Percentiles rank a stretch among this genome's conserved stretches.
phyloP scores from a whole-genome alignment of 352 stramenopile species.

The Pythium dissotocum region DNA sequence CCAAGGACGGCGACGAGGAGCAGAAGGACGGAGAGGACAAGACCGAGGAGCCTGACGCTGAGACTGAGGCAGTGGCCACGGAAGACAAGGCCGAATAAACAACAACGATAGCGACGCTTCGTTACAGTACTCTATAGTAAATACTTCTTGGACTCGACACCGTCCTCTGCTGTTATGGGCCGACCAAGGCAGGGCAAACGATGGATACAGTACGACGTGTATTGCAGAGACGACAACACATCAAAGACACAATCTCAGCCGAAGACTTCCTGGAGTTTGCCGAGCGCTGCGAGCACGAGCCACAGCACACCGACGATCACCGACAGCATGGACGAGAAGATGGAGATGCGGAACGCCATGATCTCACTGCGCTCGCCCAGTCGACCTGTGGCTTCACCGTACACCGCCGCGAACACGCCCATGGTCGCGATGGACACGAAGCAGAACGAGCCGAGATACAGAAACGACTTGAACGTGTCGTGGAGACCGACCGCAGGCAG shows the following conservation, averaged over 20 bases:
- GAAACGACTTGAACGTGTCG: constrained; percentile 70
- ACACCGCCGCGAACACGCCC: constrained; percentile 85
- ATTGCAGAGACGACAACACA: neutral
- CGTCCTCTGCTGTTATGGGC: neutral
- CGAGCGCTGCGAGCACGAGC: constrained; percentile 72
- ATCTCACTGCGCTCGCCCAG: constrained; percentile 71
- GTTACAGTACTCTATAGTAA: constrained; percentile 15
- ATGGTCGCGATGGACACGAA: constrained; percentile 88
- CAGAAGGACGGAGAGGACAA: constrained; percentile 20
- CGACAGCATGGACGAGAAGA: constrained; percentile 86
- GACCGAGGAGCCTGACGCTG: constrained; percentile 26
- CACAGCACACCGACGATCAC: constrained; percentile 82
- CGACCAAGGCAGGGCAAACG: neutral
- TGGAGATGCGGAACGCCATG: constrained; percentile 75
- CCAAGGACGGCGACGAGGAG: constrained; percentile 8
- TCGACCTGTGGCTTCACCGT: constrained; percentile 74
- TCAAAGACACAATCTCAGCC: constrained; percentile 33
- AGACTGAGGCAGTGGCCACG: constrained; percentile 15
- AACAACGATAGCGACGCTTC: neutral
- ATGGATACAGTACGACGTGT: neutral
- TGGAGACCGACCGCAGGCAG: constrained; percentile 89
- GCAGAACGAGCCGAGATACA: constrained; percentile 92
- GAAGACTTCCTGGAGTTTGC: constrained; percentile 82
- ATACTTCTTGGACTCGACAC: constrained; percentile 8
- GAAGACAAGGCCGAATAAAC: constrained; percentile 30